These are phyloP conservation scores for Fusarium coicis DNA, from an alignment of 2,329 filamentous ascomycete genomes.

Conservation along the genomic window DNA sequence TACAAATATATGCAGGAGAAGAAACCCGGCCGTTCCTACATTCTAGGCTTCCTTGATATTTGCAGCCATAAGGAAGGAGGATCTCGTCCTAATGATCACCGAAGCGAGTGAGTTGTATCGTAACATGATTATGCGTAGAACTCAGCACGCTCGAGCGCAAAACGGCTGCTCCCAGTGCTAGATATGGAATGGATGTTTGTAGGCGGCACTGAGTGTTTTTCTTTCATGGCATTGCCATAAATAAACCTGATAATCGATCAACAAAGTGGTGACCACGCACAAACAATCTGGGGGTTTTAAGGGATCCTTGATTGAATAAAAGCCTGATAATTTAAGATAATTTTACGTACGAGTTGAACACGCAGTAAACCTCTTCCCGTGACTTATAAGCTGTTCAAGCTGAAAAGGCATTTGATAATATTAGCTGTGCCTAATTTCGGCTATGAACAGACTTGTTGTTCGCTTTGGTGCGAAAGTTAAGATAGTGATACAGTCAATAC, in stretches of 20 bases:
- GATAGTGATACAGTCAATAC: conserved; percentile 48
- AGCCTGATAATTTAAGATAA: conserved; percentile 2
- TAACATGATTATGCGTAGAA: conserved; percentile 6
- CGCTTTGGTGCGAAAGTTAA: conserved; percentile 22
- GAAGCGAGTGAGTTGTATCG: not conserved
- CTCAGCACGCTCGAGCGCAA: not conserved
- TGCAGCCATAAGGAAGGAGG: not conserved
- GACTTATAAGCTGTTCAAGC: not conserved
- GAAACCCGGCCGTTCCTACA: not conserved
- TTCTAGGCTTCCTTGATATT: not conserved
- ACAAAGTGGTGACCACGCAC: conserved; percentile 18
- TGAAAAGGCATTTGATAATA: not conserved
- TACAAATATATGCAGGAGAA: not conserved
- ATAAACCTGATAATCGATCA: not conserved
- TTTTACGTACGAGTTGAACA: not conserved
- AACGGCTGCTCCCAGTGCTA: not conserved
- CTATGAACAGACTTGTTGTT: conserved; percentile 15
- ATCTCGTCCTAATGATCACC: not conserved
- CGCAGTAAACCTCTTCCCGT: not conserved
- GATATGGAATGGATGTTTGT: not conserved
- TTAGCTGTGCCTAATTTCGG: conserved; percentile 15
- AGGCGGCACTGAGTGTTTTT: not conserved
- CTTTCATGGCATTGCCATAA: not conserved
- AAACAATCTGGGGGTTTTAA: not conserved
- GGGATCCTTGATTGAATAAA: not conserved